These are phyloP conservation scores for Encephalitozoon intestinalis DNA, from an alignment of 371 early-diverging fungal genomes.

Conservation along the genomic window DNA sequence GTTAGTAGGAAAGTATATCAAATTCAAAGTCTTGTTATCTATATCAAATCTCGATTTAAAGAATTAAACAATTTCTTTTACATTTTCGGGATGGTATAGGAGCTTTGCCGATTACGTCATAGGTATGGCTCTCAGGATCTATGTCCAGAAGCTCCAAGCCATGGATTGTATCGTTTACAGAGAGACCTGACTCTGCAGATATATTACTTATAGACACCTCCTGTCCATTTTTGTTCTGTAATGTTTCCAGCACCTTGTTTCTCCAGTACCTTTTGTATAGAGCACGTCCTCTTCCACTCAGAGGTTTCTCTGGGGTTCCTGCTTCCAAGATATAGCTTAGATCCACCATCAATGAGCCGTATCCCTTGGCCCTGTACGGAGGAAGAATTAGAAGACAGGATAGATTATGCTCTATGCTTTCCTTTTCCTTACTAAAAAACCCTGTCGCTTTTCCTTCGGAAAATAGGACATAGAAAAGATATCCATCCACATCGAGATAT, in stretches of 20 bases:
- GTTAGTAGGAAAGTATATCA: conserved; percentile 42
- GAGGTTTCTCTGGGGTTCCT: conserved; percentile 58
- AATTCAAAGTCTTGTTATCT: conserved; percentile 12
- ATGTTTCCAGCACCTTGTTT: conserved; percentile 26
- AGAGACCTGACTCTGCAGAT: conserved; percentile 35
- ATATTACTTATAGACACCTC: conserved; percentile 32
- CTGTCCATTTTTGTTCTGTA: not conserved
- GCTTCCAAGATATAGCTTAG: conserved; percentile 45
- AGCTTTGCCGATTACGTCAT: not conserved
- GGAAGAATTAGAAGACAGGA: conserved; percentile 59
- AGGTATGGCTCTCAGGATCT: conserved; percentile 25
- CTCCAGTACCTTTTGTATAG: conserved; percentile 57
- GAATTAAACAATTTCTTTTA: conserved; percentile 3
- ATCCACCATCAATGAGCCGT: conserved; percentile 57
- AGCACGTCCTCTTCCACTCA: conserved; percentile 38
- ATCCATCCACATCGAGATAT: conserved; percentile 54
- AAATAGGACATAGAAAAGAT: conserved; percentile 52
- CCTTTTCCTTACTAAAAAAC: conserved; percentile 56
- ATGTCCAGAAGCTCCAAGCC: conserved; percentile 40
- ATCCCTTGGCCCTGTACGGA: conserved; percentile 44
- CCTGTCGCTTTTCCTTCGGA: conserved; percentile 44
- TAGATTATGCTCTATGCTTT: conserved; percentile 41
- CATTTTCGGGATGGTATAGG: not conserved
- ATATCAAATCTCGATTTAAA: not conserved
- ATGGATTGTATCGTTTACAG: conserved; percentile 42